phyloP scores from a whole-genome alignment of 495 filamentous ascomycete species.

The Xylaria telfairii region DNA sequence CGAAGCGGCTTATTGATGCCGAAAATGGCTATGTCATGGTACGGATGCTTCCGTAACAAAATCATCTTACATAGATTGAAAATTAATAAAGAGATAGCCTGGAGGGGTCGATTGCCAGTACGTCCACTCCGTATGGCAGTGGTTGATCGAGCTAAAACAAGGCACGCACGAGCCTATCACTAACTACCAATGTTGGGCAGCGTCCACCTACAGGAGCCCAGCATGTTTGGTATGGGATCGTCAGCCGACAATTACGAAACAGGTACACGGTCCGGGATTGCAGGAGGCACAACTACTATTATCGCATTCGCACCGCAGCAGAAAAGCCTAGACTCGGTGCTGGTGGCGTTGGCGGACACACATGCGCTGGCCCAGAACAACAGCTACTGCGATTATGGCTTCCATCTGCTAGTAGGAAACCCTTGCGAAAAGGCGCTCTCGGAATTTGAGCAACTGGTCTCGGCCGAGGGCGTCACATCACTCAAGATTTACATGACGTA shows the following conservation, averaged over 20 bases:
- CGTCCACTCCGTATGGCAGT: background rate
- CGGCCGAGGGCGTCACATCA: slow-evolving; percentile 57
- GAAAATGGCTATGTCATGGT: slow-evolving; percentile 55
- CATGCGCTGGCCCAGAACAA: slow-evolving; percentile 52
- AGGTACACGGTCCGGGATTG: slow-evolving; percentile 63
- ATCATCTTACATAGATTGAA: background rate
- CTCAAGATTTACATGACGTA: slow-evolving; percentile 73
- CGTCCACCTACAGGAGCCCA: slow-evolving; percentile 52
- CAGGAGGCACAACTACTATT: slow-evolving; percentile 66
- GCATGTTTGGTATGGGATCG: slow-evolving; percentile 55
- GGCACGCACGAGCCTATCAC: background rate
- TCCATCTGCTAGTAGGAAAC: slow-evolving; percentile 64
- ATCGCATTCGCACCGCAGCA: slow-evolving; percentile 64
- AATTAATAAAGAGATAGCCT: slow-evolving; percentile 29
- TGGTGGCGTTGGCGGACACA: slow-evolving; percentile 54
- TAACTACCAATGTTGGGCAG: background rate
- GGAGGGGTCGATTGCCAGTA: slow-evolving; percentile 51
- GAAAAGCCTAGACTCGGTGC: slow-evolving; percentile 55
- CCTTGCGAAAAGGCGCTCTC: slow-evolving; percentile 50
- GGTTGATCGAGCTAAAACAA: background rate
- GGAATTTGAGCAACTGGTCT: slow-evolving; percentile 49
- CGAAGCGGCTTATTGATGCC: slow-evolving; percentile 53
- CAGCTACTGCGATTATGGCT: slow-evolving; percentile 66
- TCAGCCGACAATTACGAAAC: slow-evolving; percentile 60
- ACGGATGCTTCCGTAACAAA: background rate